Base-by-base conservation (phyloP, 2,329 filamentous ascomycete species). In the Hypoxylon sp. region DNA sequence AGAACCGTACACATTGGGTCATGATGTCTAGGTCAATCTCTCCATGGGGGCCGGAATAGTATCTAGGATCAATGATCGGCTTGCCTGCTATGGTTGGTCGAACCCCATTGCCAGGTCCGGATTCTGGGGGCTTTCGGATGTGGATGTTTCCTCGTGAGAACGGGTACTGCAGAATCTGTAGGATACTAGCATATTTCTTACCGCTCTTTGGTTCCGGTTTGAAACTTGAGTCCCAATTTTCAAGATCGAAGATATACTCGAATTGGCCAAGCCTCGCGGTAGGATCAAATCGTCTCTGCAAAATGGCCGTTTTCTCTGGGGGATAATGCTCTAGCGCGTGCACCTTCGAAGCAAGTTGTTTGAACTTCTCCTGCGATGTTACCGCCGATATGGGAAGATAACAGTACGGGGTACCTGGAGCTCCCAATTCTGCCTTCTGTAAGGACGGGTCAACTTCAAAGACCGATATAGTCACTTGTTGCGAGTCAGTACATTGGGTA, bases 361-460 rank as follows among this genome's bases (percentile, higher is more conserved):
- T 16, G 6, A 55, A 45, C 7, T 14, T 25, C 16, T 43, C 39
- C 16, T n/a, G 16, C 5, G 52, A 16, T 7, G 39, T 27, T 11
- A 25, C 14, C 2, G 19, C 16, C 32, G 39, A 55, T 30, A 55
- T 45, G 12, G 52, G 52, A 14, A 55, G 71, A 58, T 84, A 85
- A 56, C 76, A 73, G 25, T 83, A 75, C 5, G 82, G 79, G 25
- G 76, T 77, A 0, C 81, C 50, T 7, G 56, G 52, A 30, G 65
- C 43, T 32, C 58, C 54, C 3, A 50, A 11, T 58, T 83, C 80
- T 0, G 77, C 76, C 55, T 78, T 83, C 16, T 74, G 69, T 21
- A 83, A 73, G 3, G 71, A 72, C 8, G 81, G 75, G 58, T 83
- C 79, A 30, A 84, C 80, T 57, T 85, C 82, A 19, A 81, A 83